These are phyloP conservation scores for Andrographis paniculata DNA, from an alignment of 305 asterid species.

Conservation along the genomic window DNA sequence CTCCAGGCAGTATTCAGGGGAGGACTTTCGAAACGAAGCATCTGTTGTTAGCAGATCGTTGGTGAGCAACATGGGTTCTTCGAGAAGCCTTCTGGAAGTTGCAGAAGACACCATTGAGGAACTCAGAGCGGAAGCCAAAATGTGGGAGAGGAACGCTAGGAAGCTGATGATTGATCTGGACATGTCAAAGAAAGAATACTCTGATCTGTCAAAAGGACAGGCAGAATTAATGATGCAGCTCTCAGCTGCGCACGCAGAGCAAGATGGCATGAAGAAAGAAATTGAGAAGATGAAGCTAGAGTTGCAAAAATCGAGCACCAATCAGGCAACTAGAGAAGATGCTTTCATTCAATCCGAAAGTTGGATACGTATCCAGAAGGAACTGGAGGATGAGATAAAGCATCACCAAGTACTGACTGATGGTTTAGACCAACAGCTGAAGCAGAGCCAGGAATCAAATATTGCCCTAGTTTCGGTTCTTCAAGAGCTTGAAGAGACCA, in stretches of 20 bases:
- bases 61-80: constrained; percentile 28
- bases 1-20: constrained; percentile 25
- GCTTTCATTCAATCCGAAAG: constrained; percentile 33
- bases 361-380: constrained; percentile 38
- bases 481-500: constrained; percentile 78
- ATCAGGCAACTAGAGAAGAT: constrained; percentile 27
- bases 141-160: constrained; percentile 96
- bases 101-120: constrained; percentile 72
- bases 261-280: constrained; percentile 49
- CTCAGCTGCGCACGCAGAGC: constrained; percentile 50
- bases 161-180: constrained; percentile 76
- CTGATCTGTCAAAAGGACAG: constrained; percentile 54
- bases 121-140: constrained; percentile 79
- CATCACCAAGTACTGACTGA: constrained; percentile 57
- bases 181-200: constrained; percentile 44
- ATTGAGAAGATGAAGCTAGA: constrained; percentile 36
- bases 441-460: constrained; percentile 79
- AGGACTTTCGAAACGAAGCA: constrained; percentile 29
- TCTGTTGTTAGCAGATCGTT: constrained; percentile 29
- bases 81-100: constrained; percentile 50
- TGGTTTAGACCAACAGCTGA: constrained; percentile 54
- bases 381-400: constrained; percentile 57
- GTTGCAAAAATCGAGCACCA: constrained; percentile 25
- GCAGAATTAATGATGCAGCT: constrained; percentile 60
- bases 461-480: constrained; percentile 72